Conservation (phyloP, 2,329 filamentous ascomycete species). For the Ophiostoma perfectum region DNA sequence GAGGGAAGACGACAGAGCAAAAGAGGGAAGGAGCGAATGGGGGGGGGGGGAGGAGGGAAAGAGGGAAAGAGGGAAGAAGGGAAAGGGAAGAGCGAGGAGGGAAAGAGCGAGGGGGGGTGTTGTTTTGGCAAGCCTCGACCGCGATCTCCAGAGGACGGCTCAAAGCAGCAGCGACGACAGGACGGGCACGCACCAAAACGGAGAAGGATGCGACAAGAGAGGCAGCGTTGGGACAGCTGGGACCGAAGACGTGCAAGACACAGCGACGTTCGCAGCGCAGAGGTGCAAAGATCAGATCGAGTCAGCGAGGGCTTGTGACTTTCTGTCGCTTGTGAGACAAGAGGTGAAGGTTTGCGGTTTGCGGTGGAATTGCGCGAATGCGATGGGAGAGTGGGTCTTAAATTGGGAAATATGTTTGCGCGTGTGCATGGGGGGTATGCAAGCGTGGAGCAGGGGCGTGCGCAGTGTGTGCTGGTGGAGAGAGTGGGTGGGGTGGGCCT, state of each 20-base stretch:
- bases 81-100: neutral
- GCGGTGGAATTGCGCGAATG: conserved; percentile 13
- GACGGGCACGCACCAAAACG: neutral
- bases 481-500: neutral
- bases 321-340: neutral
- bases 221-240: neutral
- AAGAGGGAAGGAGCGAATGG: conserved; percentile 9
- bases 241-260: neutral
- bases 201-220: neutral
- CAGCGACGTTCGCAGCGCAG: conserved; percentile 4
- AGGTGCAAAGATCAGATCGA: neutral
- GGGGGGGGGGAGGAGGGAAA: neutral
- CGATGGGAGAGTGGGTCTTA: neutral
- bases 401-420: conserved; percentile 10
- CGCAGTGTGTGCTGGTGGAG: neutral
- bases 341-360: neutral
- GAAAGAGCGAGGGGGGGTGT: conserved; percentile 18
- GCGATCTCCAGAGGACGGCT: conserved; percentile 19
- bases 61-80: neutral
- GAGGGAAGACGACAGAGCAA: neutral
- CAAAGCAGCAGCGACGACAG: conserved; percentile 11
- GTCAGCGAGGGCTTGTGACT: too few relatives aligned
- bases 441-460: neutral
- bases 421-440: conserved; percentile 7
- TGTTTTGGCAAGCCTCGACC: conserved; percentile 21